Conservation (phyloP, 78 protist species). For the Diacronema lutheri region DNA sequence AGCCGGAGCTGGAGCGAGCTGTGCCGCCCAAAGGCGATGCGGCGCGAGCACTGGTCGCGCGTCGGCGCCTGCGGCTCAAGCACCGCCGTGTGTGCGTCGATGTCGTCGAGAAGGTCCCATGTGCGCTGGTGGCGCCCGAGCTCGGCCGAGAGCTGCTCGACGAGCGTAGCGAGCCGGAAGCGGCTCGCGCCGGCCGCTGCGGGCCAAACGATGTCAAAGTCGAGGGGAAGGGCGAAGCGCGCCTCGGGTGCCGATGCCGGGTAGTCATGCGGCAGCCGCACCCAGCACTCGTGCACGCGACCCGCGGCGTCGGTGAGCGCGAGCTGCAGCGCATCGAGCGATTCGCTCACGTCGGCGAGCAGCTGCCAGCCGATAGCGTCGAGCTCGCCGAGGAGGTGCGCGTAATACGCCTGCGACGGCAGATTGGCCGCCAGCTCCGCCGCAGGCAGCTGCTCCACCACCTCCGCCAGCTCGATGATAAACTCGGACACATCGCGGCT, state of each 20-base stretch:
- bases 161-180: not conserved
- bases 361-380: not conserved
- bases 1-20: not conserved
- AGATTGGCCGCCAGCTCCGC: not conserved
- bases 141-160: not conserved
- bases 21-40: not conserved
- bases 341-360: not conserved
- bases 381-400: not conserved
- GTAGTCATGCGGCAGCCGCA: not conserved
- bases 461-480: not conserved
- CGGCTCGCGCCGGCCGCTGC: too few species aligned
- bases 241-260: not conserved
- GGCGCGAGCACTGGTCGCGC: not conserved
- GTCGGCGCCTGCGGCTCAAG: not conserved
- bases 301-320: not conserved
- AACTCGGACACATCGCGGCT: too few species aligned
- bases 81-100: not conserved
- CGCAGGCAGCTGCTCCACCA: not conserved
- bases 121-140: not conserved
- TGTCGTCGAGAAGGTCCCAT: slow-evolving; percentile 23
- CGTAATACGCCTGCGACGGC: not conserved
- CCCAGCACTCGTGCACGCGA: not conserved
- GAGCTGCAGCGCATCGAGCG: not conserved
- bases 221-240: not conserved
- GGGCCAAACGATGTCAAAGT: not conserved